A percentile compares a stretch with the other conserved stretches of the same genome.
Evolutionary conservation across 73 alveolate genomes (phyloP).

Genomic region (Paraurostyla sp.): DNA sequence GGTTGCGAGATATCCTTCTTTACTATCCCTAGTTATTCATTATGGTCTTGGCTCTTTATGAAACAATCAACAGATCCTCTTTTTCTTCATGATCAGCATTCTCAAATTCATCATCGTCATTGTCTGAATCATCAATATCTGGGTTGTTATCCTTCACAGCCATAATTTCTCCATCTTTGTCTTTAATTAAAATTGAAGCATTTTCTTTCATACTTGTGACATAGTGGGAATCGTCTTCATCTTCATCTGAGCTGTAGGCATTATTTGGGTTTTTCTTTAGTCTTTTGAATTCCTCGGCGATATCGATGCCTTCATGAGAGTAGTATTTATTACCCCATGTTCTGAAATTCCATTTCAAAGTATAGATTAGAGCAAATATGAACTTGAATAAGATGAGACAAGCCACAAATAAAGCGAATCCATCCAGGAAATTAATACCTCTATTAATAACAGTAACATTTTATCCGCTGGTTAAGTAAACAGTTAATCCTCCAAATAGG

Average conservation of each 20-base stretch:
- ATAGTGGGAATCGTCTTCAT: neutral
- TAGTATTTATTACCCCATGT: conserved; percentile 6
- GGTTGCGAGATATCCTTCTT: no score
- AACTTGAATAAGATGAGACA: conserved; percentile 33
- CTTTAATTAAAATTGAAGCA: neutral
- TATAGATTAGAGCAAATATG: conserved; percentile 20
- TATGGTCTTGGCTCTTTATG: neutral
- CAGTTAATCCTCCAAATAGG: conserved; percentile 33
- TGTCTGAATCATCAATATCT: conserved; percentile 46
- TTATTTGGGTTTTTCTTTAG: neutral
- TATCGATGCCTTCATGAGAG: neutral
- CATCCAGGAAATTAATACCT: conserved; percentile 10
- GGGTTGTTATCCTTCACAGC: neutral
- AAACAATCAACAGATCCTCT: neutral
- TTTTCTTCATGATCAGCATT: conserved; percentile 47
- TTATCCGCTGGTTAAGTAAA: neutral
- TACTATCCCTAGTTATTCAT: no score
- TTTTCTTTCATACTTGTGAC: neutral
- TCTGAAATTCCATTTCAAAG: conserved; percentile 46
- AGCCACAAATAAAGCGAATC: conserved; percentile 46
- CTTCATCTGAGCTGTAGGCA: conserved; percentile 38
- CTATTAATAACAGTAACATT: neutral
- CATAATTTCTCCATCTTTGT: neutral
- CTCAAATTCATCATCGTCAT: conserved; percentile 50
- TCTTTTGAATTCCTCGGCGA: conserved; percentile 5